These are phyloP conservation scores for Eucalyptus urophylla DNA, from an alignment of 345 rosid species.

Conservation along the genomic window DNA sequence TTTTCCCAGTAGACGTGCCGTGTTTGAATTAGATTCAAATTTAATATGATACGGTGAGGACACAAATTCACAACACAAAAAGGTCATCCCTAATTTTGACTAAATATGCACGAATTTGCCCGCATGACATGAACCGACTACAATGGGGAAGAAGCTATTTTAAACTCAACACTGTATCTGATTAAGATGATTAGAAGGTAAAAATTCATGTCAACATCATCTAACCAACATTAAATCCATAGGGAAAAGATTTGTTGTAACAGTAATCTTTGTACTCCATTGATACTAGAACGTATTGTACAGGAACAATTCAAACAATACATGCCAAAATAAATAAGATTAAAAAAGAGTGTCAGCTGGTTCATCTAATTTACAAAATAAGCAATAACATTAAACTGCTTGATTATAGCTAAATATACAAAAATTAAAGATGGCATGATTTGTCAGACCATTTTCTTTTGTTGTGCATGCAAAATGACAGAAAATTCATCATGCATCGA, in stretches of 20 bases:
- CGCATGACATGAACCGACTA: neutral
- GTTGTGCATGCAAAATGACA: neutral
- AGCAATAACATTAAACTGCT: too few species aligned
- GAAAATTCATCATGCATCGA: neutral
- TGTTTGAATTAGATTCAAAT: neutral
- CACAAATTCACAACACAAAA: neutral
- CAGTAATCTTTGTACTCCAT: too few species aligned
- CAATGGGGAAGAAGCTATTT: neutral
- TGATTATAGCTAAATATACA: too few species aligned
- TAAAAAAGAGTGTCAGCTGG: rapidly evolving
- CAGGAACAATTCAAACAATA: too few species aligned
- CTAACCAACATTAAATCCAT: neutral
- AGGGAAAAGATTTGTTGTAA: too few species aligned
- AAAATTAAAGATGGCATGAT: too few species aligned
- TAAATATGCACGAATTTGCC: neutral
- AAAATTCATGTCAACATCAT: neutral
- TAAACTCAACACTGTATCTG: rapidly evolving
- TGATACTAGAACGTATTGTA: too few species aligned
- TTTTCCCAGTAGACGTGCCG: neutral
- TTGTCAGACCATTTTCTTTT: too few species aligned
- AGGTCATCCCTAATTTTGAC: neutral
- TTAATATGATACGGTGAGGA: rapidly evolving
- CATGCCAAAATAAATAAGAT: too few species aligned
- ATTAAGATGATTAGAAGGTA: neutral
- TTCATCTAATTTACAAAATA: too few species aligned